Conservation (phyloP, 2,329 filamentous ascomycete genomes). For the Tolypocladium capitatum region DNA sequence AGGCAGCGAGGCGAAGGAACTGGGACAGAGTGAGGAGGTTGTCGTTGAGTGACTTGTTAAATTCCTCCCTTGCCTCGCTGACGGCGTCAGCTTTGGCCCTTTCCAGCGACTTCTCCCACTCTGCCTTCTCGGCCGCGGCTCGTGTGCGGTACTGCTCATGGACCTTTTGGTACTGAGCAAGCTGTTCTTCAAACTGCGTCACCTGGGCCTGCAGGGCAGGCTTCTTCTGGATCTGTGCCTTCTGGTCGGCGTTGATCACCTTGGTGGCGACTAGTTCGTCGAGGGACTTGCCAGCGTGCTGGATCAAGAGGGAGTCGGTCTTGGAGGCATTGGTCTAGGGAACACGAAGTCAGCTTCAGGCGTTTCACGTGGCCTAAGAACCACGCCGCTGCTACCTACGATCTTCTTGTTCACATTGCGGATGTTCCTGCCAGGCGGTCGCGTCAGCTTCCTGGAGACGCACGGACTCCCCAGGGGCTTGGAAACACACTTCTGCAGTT, state of each 20-base stretch:
- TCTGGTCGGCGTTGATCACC: slow-evolving; percentile 73
- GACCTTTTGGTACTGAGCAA: slow-evolving; percentile 61
- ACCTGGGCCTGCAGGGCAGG: slow-evolving; percentile 57
- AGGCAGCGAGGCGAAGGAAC: slow-evolving; percentile 68
- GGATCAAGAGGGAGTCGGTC: slow-evolving; percentile 54
- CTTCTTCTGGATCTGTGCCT: slow-evolving; percentile 65
- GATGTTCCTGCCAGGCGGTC: slow-evolving; percentile 51
- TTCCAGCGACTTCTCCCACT: slow-evolving; percentile 44
- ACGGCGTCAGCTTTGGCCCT: slow-evolving; percentile 41
- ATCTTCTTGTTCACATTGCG: slow-evolving; percentile 93
- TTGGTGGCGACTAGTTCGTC: slow-evolving; percentile 58
- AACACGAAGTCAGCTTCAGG: neutral
- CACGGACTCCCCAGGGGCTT: too few species aligned
- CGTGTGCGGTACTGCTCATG: slow-evolving; percentile 57
- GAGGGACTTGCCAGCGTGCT: slow-evolving; percentile 57
- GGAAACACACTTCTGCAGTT: slow-evolving; percentile 69
- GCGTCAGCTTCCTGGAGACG: neutral
- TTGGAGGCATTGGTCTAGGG: slow-evolving; percentile 55
- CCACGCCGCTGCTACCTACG: slow-evolving; percentile 37
- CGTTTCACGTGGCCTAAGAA: neutral
- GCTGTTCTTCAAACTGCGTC: slow-evolving; percentile 58
- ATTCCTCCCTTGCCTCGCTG: slow-evolving; percentile 35
- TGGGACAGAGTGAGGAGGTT: slow-evolving; percentile 61
- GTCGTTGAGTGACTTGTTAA: slow-evolving; percentile 44
- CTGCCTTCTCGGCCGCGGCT: slow-evolving; percentile 43